Evolutionary conservation across 2,329 filamentous ascomycete species (phyloP).

Genomic region (Nigrospora sphaerica): DNA sequence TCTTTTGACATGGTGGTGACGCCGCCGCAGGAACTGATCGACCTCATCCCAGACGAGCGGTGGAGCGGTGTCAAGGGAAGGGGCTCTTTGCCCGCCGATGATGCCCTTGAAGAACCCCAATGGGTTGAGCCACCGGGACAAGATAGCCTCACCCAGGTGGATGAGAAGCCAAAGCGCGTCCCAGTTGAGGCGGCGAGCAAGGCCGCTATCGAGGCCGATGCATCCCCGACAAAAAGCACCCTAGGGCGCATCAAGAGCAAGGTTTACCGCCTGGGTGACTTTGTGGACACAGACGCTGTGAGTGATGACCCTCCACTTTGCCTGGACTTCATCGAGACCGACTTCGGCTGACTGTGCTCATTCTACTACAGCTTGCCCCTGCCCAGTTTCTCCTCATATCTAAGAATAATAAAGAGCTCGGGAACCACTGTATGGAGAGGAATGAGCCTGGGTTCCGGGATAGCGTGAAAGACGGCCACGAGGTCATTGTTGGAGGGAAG

Average conservation of each 20-base stretch:
- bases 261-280: slow-evolving; percentile 31
- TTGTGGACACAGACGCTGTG: slow-evolving; percentile 32
- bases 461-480: slow-evolving; percentile 23
- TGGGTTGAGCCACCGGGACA: slow-evolving; percentile 3
- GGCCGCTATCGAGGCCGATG: not conserved
- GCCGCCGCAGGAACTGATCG: slow-evolving; percentile 25
- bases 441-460: slow-evolving; percentile 31
- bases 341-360: not conserved
- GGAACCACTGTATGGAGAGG: slow-evolving; percentile 29
- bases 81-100: slow-evolving; percentile 4
- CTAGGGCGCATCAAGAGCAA: slow-evolving; percentile 20
- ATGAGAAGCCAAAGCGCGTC: not conserved
- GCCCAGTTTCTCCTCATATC: slow-evolving; percentile 24
- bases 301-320: not conserved
- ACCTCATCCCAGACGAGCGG: slow-evolving; percentile 11
- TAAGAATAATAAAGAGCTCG: slow-evolving; percentile 23
- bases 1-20: slow-evolving; percentile 34
- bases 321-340: not conserved
- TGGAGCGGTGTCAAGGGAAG: slow-evolving; percentile 10
- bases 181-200: not conserved
- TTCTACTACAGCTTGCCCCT: slow-evolving; percentile 23
- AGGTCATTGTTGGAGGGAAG: slow-evolving; percentile 34
- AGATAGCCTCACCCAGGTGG: not conserved
- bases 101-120: not conserved
- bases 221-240: not conserved